Evolutionary conservation across 345 rosid species (phyloP).

Genomic region (Citrus inodora): DNA sequence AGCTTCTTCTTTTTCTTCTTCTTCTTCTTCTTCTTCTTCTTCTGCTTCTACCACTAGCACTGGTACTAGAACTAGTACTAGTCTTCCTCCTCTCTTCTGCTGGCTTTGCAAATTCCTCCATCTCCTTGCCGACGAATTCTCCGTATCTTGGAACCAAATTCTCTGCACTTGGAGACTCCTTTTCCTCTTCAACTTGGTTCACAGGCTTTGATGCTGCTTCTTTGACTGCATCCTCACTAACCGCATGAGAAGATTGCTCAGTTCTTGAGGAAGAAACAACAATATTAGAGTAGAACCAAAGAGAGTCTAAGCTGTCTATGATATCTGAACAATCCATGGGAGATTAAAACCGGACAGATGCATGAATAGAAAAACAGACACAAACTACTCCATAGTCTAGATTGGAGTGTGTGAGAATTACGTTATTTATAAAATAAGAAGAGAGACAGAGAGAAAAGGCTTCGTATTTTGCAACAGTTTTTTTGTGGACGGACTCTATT

Average conservation of each 20-base stretch:
- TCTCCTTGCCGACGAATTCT: slow-evolving; percentile 12
- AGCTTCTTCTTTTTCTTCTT: slow-evolving; percentile 11
- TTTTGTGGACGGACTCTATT: background rate
- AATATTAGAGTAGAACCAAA: slow-evolving; percentile 51
- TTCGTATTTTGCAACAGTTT: background rate
- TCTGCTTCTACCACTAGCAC: background rate
- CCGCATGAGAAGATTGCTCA: background rate
- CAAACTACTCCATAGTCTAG: too few relatives aligned
- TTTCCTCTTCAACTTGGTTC: slow-evolving; percentile 3
- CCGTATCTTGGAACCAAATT: slow-evolving; percentile 16
- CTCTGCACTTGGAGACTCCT: background rate
- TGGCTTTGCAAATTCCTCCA: slow-evolving; percentile 8
- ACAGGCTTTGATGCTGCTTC: slow-evolving; percentile 13
- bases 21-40: slow-evolving; percentile 23
- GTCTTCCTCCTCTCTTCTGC: slow-evolving; percentile 15
- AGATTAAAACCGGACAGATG: background rate
- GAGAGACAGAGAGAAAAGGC: background rate
- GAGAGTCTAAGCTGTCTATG: slow-evolving; percentile 38
- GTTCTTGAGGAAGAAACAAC: slow-evolving; percentile 15
- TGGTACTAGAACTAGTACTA: too few relatives aligned
- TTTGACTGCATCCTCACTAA: background rate
- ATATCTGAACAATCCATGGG: slow-evolving; percentile 33
- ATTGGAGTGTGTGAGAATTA: background rate
- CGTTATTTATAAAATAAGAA: background rate
- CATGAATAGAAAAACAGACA: background rate